Base-by-base conservation (phyloP, 768 basidiomycete genomes). In the Krasilnikovozyma curviuscula region DNA sequence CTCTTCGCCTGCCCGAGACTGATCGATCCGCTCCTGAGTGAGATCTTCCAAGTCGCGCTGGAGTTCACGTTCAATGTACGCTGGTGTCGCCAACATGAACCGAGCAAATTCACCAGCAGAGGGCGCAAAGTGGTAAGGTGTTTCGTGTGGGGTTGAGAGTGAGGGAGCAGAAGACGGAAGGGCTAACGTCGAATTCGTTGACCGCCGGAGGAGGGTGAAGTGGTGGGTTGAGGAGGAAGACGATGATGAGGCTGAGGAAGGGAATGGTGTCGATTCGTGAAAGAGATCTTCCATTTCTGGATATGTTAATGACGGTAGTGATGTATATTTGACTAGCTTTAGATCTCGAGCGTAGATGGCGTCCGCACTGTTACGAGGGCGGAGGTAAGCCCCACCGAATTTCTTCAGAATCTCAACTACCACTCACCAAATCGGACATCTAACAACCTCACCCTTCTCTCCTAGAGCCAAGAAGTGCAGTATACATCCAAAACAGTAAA, bases 31-130 rank as follows among this genome's bases (percentile, higher is more conserved):
- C 65, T 97, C 91, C 0, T 68, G 56, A 2, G 69, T 72, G 3
- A 98, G 70, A 48, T 81, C 78, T 29, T 74, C 73, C 25, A 86
- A 64, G 51, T 98, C 82, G 38, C 65, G 68, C 2, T 73, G 70
- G 12, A 97, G 73, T 59, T 84, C 79, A 16, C 71, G 61, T 34
- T 81, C 71, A 49, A 97, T 73, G 63, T 89, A 83, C 1, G 74
- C 70, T 1, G 91, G 85, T 0, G 88, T 85, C 18, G 85, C 86
- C 23, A 97, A 76, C 88, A 97, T 93, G 68, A 97, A 93, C 60
- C 84, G 86, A 18, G 88, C 73, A 63, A 81, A 93, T 32, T 68
- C 67, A 54, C 78, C 77, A 33, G 93, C 81, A 59, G 95, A 86
- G 0, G 89, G 93, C 19, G 91, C 71, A 68, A 98, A 97, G 61